Evolutionary conservation across 257 asterid species (phyloP), one percentile per base, ranked within the genome.

Genomic region (Fraxinus americana): DNA sequence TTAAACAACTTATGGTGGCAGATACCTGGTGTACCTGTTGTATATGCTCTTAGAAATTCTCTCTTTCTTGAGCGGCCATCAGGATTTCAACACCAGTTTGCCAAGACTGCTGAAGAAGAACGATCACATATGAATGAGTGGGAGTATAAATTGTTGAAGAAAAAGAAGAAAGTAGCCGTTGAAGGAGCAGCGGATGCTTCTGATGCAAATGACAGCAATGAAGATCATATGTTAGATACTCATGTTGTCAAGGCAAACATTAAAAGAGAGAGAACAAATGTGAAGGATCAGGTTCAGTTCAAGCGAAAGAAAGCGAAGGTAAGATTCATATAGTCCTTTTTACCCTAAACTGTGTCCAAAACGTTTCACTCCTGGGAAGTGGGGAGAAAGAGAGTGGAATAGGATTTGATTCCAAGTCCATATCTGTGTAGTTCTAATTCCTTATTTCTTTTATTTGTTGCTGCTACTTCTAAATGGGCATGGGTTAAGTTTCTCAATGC

Each of bases 1-100:
- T 67, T 45, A 8, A 41, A 66, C 35, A 27, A 59, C 80, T 79
- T 72, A 48, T 72, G 75, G 59, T 61, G 75, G 77, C 91, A 93
- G 98, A 84, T 96, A 82, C 97, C 97, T 75, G 97, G 98, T 52
- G 97, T 96, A 43, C 99, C 99, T 13, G 32, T 88, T 45, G 72
- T 93, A 48, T 91, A 86, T 83, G 97, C 82, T 72, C 97, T 93
- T 67, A 82, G 96, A 81, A 92, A 96, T 83, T 90, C 97, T 67
- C 92, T 93, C 52, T 90, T 91, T 81, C 87, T 96, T 34, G 97
- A 96, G 76, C 81, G 78, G n/a, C 99, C 99, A 23, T 96, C 99
- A 23, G 75, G 90, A 72, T 71, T 72, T 57, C 98, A 93, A 65
- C 91, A 85, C 27, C 86, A 93, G 72, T 89, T 83, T 82, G 96